Base-by-base conservation (phyloP, 1,139 yeast genomes). In the Yamadazyma diospyri region DNA sequence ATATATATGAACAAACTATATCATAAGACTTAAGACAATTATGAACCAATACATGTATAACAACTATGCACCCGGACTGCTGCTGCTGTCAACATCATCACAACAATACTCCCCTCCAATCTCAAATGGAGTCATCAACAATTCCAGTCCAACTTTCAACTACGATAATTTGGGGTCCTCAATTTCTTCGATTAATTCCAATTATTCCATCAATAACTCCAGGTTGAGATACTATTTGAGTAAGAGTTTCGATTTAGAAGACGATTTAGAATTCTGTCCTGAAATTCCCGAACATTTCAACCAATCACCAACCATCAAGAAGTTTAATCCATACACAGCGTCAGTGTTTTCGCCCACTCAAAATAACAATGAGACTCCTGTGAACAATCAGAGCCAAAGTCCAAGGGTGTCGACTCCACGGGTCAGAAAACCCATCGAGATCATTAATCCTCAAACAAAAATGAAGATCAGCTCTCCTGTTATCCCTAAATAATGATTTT, bases 381-480 rank as follows among this genome's bases (percentile, higher is more conserved):
- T 32, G 6, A 20, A 37, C 6, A 35, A 37, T 13, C 35, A 24
- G 8, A 43, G 48, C 6, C 39, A 46, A 11, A 41, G 51, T 14
- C 75, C 76, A 11, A 55, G 73, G 37, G 64, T 64, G 4, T 62
- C 61, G 35, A 75, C 84, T 4, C 82, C 82, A 19, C 62, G 84
- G 43, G 68, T 71, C 24, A 76, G 72, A 52, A 77, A 78, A 46
- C 77, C 81, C 5, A 59, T 85, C 50, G 92, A 83, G 51, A 84
- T 84, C 45, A 80, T 85, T 40, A 81, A 84, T 53, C 94, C 94
- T 6, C 76, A 73, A 34, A 83, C 94, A 4, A 87, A 87, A 30
- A 55, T 79, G 62, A 69, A 81, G 49, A 76, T 82, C 19, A 69
- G 69, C 4, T 76, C 84, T 16, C 81, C 85, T 14, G 69, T 70